A percentile compares a stretch with the other conserved stretches of the same genome.
Evolutionary conservation across 1,284 basidiomycete genomes (phyloP).

Genomic region (Cerrena zonata): DNA sequence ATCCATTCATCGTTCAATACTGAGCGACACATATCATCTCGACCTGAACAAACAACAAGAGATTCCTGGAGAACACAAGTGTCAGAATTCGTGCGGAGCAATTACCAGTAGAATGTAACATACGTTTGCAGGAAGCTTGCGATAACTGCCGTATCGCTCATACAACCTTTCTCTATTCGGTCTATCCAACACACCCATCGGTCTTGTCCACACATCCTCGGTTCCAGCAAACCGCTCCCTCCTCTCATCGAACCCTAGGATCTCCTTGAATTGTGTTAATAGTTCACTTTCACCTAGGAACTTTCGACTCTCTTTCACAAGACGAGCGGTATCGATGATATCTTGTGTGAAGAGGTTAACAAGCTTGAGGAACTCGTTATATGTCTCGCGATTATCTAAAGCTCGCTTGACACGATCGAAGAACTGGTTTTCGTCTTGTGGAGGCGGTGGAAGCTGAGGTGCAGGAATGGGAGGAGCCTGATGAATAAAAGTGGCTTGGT

Average conservation of each 20-base stretch:
- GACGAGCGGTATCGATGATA: conserved; percentile 80
- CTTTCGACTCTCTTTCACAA: conserved; percentile 73
- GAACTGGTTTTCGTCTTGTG: conserved; percentile 85
- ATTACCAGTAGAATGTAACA: conserved; percentile 31
- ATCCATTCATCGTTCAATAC: conserved; percentile 98
- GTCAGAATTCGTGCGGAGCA: background rate
- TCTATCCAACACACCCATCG: conserved; percentile 47
- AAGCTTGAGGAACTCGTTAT: conserved; percentile 81
- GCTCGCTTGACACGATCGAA: conserved; percentile 86
- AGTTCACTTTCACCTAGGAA: conserved; percentile 79
- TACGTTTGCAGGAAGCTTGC: conserved; percentile 81
- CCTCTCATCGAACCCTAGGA: conserved; percentile 61
- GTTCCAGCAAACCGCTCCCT: conserved; percentile 63
- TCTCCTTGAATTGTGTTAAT: conserved; percentile 79
- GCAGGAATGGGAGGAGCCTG: conserved; percentile 2
- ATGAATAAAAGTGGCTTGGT: conserved; percentile 3
- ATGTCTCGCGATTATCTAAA: conserved; percentile 68
- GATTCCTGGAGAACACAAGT: conserved; percentile 71
- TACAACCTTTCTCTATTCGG: conserved; percentile 56
- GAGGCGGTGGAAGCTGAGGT: conserved; percentile 27
- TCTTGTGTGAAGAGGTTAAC: conserved; percentile 81
- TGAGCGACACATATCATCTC: conserved; percentile 92
- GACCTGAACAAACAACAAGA: conserved; percentile 85
- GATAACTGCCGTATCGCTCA: conserved; percentile 80
- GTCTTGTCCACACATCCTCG: conserved; percentile 70